phyloP scores from a whole-genome alignment of 371 early-diverging fungal species.

The Mucor velutinosus region DNA sequence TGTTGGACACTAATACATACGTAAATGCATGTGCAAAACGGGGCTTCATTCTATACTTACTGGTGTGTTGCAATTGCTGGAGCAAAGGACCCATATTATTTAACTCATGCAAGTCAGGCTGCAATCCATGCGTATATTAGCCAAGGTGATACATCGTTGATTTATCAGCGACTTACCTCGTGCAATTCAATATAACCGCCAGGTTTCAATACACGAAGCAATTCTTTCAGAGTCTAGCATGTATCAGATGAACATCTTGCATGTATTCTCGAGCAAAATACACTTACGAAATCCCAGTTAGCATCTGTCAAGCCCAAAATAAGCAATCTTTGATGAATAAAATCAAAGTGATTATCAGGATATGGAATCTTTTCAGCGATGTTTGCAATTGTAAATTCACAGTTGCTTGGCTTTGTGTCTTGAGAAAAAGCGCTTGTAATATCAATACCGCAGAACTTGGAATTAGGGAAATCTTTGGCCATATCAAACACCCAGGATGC shows the following conservation, averaged over 20 bases:
- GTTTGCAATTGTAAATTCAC: constrained; percentile 16
- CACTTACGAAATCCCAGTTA: constrained; percentile 14
- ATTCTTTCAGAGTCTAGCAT: neutral
- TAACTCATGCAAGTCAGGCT: neutral
- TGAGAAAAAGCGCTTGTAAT: constrained; percentile 21
- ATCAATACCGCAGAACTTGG: constrained; percentile 46
- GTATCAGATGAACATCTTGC: neutral
- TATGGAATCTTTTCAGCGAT: constrained; percentile 23
- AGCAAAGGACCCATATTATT: neutral
- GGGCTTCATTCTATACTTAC: neutral
- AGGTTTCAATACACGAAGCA: constrained; percentile 37
- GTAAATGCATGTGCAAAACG: neutral
- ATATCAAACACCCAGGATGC: constrained; percentile 39
- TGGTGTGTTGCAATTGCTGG: neutral
- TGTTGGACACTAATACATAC: neutral
- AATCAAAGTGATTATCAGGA: constrained; percentile 25
- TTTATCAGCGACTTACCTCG: constrained; percentile 18
- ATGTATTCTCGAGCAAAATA: neutral
- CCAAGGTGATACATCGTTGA: neutral
- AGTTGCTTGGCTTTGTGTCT: constrained; percentile 24
- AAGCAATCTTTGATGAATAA: constrained; percentile 19
- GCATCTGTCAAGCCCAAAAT: constrained; percentile 8
- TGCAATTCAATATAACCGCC: constrained; percentile 56
- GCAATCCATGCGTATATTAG: neutral
- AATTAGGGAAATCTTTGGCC: constrained; percentile 41